Percentiles rank a stretch among this genome's conserved stretches.
phyloP scores from a whole-genome alignment of 1,284 basidiomycete genomes.

The Vanrija sp. region DNA sequence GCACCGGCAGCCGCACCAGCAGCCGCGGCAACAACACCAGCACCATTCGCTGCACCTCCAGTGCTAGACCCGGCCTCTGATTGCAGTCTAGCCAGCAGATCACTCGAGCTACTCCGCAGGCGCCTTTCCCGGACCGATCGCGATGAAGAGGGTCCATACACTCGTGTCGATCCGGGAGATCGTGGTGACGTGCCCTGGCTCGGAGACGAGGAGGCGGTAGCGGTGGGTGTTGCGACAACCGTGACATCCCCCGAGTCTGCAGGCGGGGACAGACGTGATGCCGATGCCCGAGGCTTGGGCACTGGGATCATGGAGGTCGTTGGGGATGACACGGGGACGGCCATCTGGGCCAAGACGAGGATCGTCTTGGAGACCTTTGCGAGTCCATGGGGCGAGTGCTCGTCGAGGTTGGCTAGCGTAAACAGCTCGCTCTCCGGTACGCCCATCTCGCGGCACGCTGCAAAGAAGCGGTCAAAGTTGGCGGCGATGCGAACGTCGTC shows the following conservation, averaged over 20 bases:
- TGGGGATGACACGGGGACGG: conserved; percentile 37
- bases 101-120: conserved; percentile 15
- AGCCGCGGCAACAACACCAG: neutral
- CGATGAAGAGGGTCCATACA: neutral
- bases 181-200: neutral
- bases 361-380: conserved; percentile 52
- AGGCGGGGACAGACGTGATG: no score
- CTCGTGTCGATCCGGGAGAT: neutral
- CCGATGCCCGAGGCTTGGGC: no score
- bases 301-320: neutral
- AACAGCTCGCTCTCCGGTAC: conserved; percentile 31
- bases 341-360: conserved; percentile 60
- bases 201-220: neutral
- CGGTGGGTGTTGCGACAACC: conserved; percentile 2
- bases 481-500: conserved; percentile 29
- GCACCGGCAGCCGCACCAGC: no score
- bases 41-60: neutral
- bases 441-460: conserved; percentile 35
- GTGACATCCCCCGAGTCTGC: neutral
- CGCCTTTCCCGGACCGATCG: conserved; percentile 7
- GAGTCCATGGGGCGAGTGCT: conserved; percentile 26
- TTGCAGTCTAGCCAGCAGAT: conserved; percentile 11
- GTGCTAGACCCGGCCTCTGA: conserved; percentile 3
- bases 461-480: conserved; percentile 36
- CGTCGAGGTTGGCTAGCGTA: conserved; percentile 27